Evolutionary conservation across 768 basidiomycete species (phyloP), one percentile per base, ranked within the genome.

Genomic region (Boletellus ananas): DNA sequence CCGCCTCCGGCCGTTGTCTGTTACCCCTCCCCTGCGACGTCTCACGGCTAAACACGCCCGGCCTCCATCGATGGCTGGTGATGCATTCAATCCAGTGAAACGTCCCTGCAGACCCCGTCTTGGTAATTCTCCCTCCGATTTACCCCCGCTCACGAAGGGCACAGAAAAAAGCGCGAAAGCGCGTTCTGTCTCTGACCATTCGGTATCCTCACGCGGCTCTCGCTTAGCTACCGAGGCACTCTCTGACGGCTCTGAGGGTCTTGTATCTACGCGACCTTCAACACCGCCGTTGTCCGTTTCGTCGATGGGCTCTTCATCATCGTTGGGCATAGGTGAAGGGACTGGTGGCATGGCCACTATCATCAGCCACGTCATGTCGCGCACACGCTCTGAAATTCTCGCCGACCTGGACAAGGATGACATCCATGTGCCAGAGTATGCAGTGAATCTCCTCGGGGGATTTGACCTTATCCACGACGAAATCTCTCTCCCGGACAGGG

Each of bases 341-440:
- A 37, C 48, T 8, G 58, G 55, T 5, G 71, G 72, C 31, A 61
- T 59, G 38, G 74, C 72, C 34, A 74, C 66, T 7, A 74, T 74
- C 29, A 72, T 69, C 56, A 68, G 62, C 33, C 60, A 59, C 41
- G 47, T 63, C n/a, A 50, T 59, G 12, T 58, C 62, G 10, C 74
- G 71, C 36, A 52, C 73, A 2, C 66, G 60, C 45, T 65, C 66
- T 25, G 71, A 75, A 47, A 70, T 76, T 40, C 62, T 74, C 34
- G 65, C 68, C 29, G 65, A 55, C 39, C 42, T 67, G 56, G 62
- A 64, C 43, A 62, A 65, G 49, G 54, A 75, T 18, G 63, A 61
- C 14, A 62, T 72, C 35, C 53, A 66, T 44, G 66, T 78, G 43
- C 76, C 77, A 9, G 71, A 71, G 44, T 78, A 79, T 49, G 75